A percentile compares a stretch with the other conserved stretches of the same genome.
Evolutionary conservation across 2,329 filamentous ascomycete genomes (phyloP).

Genomic region (Alternaria viburni): DNA sequence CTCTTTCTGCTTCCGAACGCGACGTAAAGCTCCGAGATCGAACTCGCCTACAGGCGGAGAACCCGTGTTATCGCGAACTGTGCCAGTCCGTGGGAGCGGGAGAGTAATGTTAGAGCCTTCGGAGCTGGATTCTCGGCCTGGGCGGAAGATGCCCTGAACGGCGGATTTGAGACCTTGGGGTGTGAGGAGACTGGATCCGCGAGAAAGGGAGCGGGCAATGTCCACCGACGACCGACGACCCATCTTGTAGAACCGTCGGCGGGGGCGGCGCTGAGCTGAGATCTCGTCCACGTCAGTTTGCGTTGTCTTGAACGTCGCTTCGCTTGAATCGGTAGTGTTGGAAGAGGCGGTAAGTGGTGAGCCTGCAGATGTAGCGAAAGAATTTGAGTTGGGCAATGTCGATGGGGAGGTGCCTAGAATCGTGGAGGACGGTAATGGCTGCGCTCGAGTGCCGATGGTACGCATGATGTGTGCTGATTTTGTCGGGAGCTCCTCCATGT

Average conservation of each 20-base stretch:
- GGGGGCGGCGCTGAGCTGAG: slow-evolving; percentile 26
- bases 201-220: slow-evolving; percentile 26
- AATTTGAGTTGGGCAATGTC: slow-evolving; percentile 14
- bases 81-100: slow-evolving; percentile 34
- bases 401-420: slow-evolving; percentile 7
- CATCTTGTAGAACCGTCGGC: slow-evolving; percentile 39
- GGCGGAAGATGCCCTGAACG: slow-evolving; percentile 38
- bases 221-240: slow-evolving; percentile 29
- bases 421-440: not conserved
- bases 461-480: slow-evolving; percentile 45
- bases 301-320: slow-evolving; percentile 39
- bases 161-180: slow-evolving; percentile 36
- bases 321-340: slow-evolving; percentile 28
- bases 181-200: slow-evolving; percentile 20
- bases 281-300: slow-evolving; percentile 39
- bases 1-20: slow-evolving; percentile 36
- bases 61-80: slow-evolving; percentile 21
- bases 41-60: slow-evolving; percentile 26
- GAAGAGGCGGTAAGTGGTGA: slow-evolving; percentile 20
- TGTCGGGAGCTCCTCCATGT: slow-evolving; percentile 42
- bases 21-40: slow-evolving; percentile 34
- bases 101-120: slow-evolving; percentile 44
- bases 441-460: slow-evolving; percentile 35
- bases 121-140: slow-evolving; percentile 37
- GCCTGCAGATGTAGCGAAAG: slow-evolving; percentile 15